A percentile compares a stretch with the other conserved stretches of the same genome.
Conservation (phyloP, 345 rosid species). For the Gossypium anomalum region DNA sequence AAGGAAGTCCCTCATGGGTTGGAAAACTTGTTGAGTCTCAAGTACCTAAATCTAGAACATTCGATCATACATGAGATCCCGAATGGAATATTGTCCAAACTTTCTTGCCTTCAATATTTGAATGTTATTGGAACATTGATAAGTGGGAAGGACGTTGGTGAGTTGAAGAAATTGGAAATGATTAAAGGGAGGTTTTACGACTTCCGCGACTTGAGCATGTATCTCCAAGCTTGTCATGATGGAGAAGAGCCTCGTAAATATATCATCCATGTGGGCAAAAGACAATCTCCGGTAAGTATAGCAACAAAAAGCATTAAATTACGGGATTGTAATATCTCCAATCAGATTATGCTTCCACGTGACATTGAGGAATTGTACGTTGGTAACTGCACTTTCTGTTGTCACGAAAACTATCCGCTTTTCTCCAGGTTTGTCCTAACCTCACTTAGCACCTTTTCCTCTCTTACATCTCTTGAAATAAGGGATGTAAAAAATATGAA, state of each 20-base stretch:
- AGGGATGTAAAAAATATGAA: no score
- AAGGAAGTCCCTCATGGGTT: background rate
- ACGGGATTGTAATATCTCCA: background rate
- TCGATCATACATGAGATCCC: background rate
- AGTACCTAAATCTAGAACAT: background rate
- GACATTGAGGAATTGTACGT: background rate
- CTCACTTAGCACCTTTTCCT: no score
- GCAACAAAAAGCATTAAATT: background rate
- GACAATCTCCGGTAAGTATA: background rate
- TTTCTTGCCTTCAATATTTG: background rate
- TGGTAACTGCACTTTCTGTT: no score
- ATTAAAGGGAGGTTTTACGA: background rate
- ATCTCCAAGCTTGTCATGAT: background rate
- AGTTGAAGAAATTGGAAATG: background rate
- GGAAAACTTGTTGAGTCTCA: background rate
- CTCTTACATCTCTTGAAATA: no score
- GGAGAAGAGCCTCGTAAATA: background rate
- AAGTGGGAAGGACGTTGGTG: background rate
- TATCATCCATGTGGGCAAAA: background rate
- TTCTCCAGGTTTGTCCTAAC: no score
- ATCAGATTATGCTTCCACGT: background rate
- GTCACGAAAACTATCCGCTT: no score
- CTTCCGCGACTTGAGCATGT: background rate
- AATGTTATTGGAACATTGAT: background rate
- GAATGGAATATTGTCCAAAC: background rate